Evolutionary conservation across 2,329 filamentous ascomycete genomes (phyloP), one percentile per base, ranked within the genome.

Genomic region (Colletotrichum trifolii): DNA sequence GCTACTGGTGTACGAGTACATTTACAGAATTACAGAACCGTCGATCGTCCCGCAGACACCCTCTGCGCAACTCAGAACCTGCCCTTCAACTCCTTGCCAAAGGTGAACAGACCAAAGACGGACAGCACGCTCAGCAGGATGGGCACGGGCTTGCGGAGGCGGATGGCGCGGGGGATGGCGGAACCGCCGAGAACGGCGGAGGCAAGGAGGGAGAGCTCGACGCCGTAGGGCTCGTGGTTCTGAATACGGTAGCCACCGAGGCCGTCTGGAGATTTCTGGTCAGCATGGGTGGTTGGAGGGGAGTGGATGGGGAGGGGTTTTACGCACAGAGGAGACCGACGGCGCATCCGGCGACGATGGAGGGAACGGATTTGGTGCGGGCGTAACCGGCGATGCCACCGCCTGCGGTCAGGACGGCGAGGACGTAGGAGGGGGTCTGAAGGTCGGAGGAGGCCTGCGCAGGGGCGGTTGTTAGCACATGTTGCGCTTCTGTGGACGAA

Each of bases 381-480:
- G 90, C 83, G 79, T 93, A 99, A 74, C 96, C 96, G 74, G 92
- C 91, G 66, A 92, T 90, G 69, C 96, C 96, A 72, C 96, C 96
- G 62, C 91, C 85, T 55, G 94, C 93, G 64, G 94, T 97, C 64
- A 98, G 84, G 69, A 88, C 84, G 67, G 91, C 92, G 73, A 98
- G 89, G 73, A 92, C 76, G 77, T 90, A 92, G 69, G 95, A 93
- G 74, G 93, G 89, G 73, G 81, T 85, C 71, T 84, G 80, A 68
- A 85, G 78, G 67, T 74, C 75, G 73, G 73, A 54, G n/a, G 49
- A 56, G 50, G 56, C 54, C 74, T 70, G 72, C 71, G 38, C 40
- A 35, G 36, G 49, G 36, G 59, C 43, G 25, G 61, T 68, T 53
- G 38, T 66, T 12, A 53, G 54, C 34, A 49, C 13, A 4, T 6